Conservation (phyloP, 2,329 filamentous ascomycete species). For the Coniochaeta prunicola region DNA sequence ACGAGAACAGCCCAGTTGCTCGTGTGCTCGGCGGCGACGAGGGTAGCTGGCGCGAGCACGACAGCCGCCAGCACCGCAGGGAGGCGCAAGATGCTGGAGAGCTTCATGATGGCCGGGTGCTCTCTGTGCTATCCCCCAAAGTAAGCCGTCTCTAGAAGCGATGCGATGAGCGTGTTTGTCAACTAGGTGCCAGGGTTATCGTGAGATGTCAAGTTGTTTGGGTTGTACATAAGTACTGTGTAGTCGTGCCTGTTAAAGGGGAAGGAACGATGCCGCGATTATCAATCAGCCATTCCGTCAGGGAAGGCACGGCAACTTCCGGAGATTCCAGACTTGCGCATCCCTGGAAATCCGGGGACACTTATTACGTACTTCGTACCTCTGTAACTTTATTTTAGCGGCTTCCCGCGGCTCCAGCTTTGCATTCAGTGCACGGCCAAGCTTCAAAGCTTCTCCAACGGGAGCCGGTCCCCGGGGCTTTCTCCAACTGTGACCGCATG, state of each 20-base stretch:
- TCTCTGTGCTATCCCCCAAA: background rate
- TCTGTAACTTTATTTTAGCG: background rate
- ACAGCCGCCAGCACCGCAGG: slow-evolving; percentile 40
- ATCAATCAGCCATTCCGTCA: background rate
- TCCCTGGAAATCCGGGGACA: background rate
- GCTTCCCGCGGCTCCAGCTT: background rate
- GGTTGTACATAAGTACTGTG: background rate
- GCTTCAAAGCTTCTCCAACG: background rate
- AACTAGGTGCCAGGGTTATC: background rate
- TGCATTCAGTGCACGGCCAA: background rate
- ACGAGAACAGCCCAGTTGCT: slow-evolving; percentile 99
- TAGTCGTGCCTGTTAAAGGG: background rate
- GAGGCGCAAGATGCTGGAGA: slow-evolving; percentile 34
- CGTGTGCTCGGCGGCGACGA: slow-evolving; percentile 67
- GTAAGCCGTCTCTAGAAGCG: background rate
- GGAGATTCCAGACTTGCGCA: background rate
- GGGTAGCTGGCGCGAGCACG: slow-evolving; percentile 34
- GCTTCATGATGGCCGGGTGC: slow-evolving; percentile 36
- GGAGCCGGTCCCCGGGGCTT: background rate
- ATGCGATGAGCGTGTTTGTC: background rate
- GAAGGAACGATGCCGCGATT: background rate
- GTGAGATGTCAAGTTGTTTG: background rate
- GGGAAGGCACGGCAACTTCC: background rate
- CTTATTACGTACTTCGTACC: too few relatives aligned
- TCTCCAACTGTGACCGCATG: background rate